phyloP scores from a whole-genome alignment of 2,329 filamentous ascomycete species.

The Venturia asperata region DNA sequence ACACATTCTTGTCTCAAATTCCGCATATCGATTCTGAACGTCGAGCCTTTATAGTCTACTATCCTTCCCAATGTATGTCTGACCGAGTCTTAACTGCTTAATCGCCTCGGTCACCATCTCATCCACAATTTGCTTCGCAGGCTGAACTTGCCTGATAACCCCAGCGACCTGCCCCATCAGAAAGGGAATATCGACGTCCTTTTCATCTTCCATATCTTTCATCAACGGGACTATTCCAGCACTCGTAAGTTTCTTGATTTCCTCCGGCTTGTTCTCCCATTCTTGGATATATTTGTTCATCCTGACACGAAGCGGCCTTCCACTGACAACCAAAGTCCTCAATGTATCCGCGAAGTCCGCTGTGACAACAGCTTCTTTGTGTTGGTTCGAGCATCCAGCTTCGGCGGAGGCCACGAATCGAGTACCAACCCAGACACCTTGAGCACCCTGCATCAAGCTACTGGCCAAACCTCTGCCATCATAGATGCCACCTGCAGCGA shows the following conservation, averaged over 20 bases:
- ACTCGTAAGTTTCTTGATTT: constrained; percentile 68
- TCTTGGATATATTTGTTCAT: constrained; percentile 74
- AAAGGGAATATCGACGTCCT: constrained; percentile 78
- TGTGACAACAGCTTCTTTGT: constrained; percentile 77
- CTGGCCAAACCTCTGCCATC: constrained; percentile 75
- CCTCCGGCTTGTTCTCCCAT: constrained; percentile 71
- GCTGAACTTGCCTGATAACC: constrained; percentile 67
- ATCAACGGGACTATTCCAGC: constrained; percentile 73
- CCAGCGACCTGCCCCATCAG: constrained; percentile 93
- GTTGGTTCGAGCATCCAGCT: constrained; percentile 70
- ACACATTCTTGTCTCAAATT: too few species aligned
- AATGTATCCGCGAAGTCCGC: constrained; percentile 74
- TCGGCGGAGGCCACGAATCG: constrained; percentile 79
- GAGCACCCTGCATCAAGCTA: constrained; percentile 78
- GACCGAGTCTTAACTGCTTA: constrained; percentile 56
- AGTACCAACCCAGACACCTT: constrained; percentile 90
- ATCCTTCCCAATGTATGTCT: constrained; percentile 47
- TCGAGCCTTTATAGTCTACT: constrained; percentile 38
- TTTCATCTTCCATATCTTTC: constrained; percentile 73
- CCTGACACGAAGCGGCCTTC: constrained; percentile 71
- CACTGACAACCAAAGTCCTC: constrained; percentile 73
- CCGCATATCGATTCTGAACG: not conserved
- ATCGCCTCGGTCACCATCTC: constrained; percentile 81
- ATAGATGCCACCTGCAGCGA: constrained; percentile 82
- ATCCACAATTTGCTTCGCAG: constrained; percentile 74